Conservation (phyloP, 2,329 filamentous ascomycete species). For the Xylariaceae sp. region DNA sequence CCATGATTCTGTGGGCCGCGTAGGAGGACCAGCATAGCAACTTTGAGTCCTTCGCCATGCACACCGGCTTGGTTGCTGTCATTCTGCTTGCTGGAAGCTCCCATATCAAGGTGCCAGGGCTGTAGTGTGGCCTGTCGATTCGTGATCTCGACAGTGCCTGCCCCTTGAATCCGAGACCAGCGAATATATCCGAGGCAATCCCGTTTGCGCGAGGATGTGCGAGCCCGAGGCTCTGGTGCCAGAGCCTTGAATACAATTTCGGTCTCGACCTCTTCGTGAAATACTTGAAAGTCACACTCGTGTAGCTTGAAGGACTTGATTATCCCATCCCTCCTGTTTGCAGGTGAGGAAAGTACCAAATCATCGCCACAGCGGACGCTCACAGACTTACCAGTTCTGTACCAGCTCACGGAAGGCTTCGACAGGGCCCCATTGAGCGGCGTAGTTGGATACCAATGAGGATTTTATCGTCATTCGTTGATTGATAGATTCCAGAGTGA, state of each 20-base stretch:
- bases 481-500: constrained; percentile 6
- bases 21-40: constrained; percentile 24
- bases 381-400: constrained; percentile 24
- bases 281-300: constrained; percentile 15
- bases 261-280: constrained; percentile 11
- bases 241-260: constrained; percentile 22
- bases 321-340: constrained; percentile 22
- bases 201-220: background rate
- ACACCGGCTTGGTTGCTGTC: constrained; percentile 16
- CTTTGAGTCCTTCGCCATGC: constrained; percentile 25
- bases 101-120: constrained; percentile 23
- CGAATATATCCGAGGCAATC: constrained; percentile 25
- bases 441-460: constrained; percentile 5
- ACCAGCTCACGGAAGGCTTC: constrained; percentile 27
- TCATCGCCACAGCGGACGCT: background rate
- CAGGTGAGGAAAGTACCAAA: constrained; percentile 1
- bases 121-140: constrained; percentile 22
- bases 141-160: constrained; percentile 22
- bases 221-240: background rate
- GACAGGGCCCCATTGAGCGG: constrained; percentile 3
- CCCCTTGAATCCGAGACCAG: constrained; percentile 13
- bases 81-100: constrained; percentile 18
- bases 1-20: constrained; percentile 19
- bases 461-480: constrained; percentile 3
- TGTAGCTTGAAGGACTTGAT: constrained; percentile 16